These are phyloP conservation scores for Phytophthora uliginosa DNA, from an alignment of 352 stramenopile species.

Conservation along the genomic window DNA sequence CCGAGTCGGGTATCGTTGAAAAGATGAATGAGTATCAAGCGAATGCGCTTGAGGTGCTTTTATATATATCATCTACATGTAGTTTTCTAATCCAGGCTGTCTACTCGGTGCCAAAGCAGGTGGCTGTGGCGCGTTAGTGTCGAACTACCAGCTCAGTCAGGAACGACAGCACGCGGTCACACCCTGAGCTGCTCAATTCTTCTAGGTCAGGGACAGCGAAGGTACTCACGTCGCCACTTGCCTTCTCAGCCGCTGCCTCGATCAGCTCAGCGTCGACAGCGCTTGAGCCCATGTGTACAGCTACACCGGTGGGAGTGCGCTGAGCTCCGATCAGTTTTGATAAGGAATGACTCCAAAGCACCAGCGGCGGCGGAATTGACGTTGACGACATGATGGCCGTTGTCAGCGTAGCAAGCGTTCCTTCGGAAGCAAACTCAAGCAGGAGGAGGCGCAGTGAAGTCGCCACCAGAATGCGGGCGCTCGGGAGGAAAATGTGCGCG, in stretches of 20 bases:
- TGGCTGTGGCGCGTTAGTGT: slow-evolving; percentile 39
- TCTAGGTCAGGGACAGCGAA: slow-evolving; percentile 34
- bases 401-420: slow-evolving; percentile 40
- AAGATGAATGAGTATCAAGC: background rate
- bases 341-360: slow-evolving; percentile 41
- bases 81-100: slow-evolving; percentile 9
- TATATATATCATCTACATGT: slow-evolving; percentile 13
- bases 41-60: slow-evolving; percentile 2
- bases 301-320: slow-evolving; percentile 30
- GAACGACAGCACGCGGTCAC: slow-evolving; percentile 33
- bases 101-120: slow-evolving; percentile 30
- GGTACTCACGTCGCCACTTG: slow-evolving; percentile 28
- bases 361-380: slow-evolving; percentile 36
- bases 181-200: slow-evolving; percentile 27
- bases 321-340: slow-evolving; percentile 36
- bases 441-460: slow-evolving; percentile 82
- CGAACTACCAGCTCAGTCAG: slow-evolving; percentile 35
- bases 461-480: slow-evolving; percentile 70
- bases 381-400: slow-evolving; percentile 45
- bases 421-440: slow-evolving; percentile 38
- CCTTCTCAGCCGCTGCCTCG: slow-evolving; percentile 14
- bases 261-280: slow-evolving; percentile 22
- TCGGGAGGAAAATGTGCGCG: slow-evolving; percentile 75
- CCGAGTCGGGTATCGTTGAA: background rate
- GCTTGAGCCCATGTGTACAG: slow-evolving; percentile 31